A percentile compares a stretch with the other conserved stretches of the same genome.
Conservation (phyloP, 2,329 filamentous ascomycete species). For the Pseudogymnoascus sp. region DNA sequence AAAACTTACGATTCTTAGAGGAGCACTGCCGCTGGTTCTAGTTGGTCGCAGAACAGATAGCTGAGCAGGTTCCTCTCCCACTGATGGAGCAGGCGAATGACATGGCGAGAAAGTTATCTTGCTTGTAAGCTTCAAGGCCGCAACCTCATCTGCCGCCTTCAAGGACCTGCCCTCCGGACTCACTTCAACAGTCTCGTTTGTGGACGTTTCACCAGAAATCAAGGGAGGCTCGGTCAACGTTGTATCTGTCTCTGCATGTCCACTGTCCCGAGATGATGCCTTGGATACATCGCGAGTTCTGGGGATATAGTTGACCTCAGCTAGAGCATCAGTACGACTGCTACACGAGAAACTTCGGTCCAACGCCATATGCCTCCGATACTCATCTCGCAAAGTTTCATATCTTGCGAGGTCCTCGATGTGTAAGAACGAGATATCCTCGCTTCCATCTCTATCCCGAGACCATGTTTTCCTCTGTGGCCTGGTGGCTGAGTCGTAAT, state of each 20-base stretch:
- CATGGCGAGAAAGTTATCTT: not conserved
- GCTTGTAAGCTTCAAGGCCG: not conserved
- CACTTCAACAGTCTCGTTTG: not conserved
- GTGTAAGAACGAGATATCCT: not conserved
- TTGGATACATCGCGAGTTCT: not conserved
- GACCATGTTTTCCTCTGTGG: not conserved
- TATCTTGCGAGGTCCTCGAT: constrained; percentile 2
- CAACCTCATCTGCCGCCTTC: not conserved
- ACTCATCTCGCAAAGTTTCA: not conserved
- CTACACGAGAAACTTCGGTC: not conserved
- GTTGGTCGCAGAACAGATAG: not conserved
- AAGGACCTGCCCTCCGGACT: not conserved
- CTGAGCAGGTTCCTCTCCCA: not conserved
- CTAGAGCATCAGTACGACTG: not conserved
- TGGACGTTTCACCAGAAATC: not conserved
- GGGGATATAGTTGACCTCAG: not conserved
- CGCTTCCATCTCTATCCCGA: not conserved
- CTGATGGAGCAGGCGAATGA: not conserved
- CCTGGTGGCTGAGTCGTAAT: not conserved
- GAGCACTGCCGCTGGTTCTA: not conserved
- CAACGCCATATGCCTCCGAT: not conserved
- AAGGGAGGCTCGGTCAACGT: not conserved
- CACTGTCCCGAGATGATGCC: not conserved
- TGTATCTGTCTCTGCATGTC: not conserved
- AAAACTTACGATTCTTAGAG: not conserved